These are phyloP conservation scores for Ilyonectria mors-panacis DNA, from an alignment of 2,329 filamentous ascomycete genomes.

Conservation along the genomic window DNA sequence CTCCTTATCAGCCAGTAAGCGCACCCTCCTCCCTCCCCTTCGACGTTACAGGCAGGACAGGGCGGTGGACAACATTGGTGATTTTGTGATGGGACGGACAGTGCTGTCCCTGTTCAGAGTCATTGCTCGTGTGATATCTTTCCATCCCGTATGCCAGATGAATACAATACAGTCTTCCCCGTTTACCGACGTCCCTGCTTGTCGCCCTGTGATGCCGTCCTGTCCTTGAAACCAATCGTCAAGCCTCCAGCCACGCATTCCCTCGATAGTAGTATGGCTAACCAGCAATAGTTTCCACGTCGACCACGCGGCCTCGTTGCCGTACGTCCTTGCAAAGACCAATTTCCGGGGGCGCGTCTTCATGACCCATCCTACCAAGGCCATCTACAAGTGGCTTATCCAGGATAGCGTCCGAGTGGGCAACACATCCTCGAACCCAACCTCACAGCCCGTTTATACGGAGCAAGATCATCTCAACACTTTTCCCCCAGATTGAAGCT, in stretches of 20 bases:
- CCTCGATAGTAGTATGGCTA: slow-evolving; percentile 41
- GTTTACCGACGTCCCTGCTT: slow-evolving; percentile 42
- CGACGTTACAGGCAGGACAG: slow-evolving; percentile 49
- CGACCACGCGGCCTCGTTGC: slow-evolving; percentile 98
- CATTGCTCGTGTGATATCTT: slow-evolving; percentile 46
- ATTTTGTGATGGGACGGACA: slow-evolving; percentile 46
- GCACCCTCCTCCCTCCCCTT: slow-evolving; percentile 35
- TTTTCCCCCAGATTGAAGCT: slow-evolving; percentile 91
- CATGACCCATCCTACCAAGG: slow-evolving; percentile 99
- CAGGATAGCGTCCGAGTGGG: slow-evolving; percentile 95
- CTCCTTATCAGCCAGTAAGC: slow-evolving; percentile 99
- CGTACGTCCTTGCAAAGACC: slow-evolving; percentile 97
- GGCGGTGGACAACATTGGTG: slow-evolving; percentile 48
- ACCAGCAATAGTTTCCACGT: slow-evolving; percentile 85
- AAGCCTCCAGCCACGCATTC: slow-evolving; percentile 28
- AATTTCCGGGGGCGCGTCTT: slow-evolving; percentile 97
- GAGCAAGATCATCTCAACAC: slow-evolving; percentile 96
- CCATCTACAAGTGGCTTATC: slow-evolving; percentile 99
- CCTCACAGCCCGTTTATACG: slow-evolving; percentile 87
- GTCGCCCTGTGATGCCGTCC: slow-evolving; percentile 48
- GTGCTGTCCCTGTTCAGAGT: slow-evolving; percentile 27
- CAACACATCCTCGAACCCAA: slow-evolving; percentile 75
- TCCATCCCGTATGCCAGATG: slow-evolving; percentile 54
- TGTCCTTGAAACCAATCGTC: slow-evolving; percentile 39
- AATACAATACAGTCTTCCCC: slow-evolving; percentile 56